A percentile compares a stretch with the other conserved stretches of the same genome.
Conservation (phyloP, 2,329 filamentous ascomycete genomes). For the Scortechinia acanthostroma region DNA sequence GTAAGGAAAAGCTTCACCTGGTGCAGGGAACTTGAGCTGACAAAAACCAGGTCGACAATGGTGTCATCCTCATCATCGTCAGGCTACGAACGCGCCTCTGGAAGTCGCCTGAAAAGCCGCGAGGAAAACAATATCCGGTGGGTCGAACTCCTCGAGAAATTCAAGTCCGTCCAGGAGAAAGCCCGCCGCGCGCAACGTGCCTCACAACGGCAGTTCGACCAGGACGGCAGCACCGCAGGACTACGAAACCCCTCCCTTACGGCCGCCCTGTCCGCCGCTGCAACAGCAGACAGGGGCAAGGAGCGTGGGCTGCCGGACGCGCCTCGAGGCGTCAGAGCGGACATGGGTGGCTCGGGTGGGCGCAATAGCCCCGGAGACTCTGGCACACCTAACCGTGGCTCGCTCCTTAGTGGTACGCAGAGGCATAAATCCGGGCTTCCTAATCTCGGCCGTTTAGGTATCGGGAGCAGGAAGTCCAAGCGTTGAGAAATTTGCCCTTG, state of each 20-base stretch:
- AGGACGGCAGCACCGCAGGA: background rate
- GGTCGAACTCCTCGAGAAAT: slow-evolving; percentile 1
- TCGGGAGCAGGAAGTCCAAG: slow-evolving; percentile 1
- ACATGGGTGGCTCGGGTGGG: background rate
- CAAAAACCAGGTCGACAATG: too few relatives aligned
- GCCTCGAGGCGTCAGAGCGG: background rate
- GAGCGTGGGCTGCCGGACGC: background rate
- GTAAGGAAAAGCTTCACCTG: slow-evolving; percentile 32
- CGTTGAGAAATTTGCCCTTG: too few relatives aligned
- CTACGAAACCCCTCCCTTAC: background rate
- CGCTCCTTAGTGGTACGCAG: background rate
- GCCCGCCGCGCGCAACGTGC: background rate
- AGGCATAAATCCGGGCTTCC: background rate
- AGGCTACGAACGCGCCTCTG: background rate
- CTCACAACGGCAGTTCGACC: background rate
- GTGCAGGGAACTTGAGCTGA: too few relatives aligned
- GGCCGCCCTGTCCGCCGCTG: background rate
- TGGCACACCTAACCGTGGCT: background rate
- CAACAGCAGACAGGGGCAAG: background rate
- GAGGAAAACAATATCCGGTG: background rate
- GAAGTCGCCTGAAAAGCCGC: background rate
- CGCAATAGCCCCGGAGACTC: background rate
- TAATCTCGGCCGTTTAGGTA: background rate
- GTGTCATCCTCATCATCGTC: background rate
- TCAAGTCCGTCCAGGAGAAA: background rate